Evolutionary conservation across 805 yeast species (phyloP), one percentile per base, ranked within the genome.

Genomic region (Diddensiella santjacobensis): DNA sequence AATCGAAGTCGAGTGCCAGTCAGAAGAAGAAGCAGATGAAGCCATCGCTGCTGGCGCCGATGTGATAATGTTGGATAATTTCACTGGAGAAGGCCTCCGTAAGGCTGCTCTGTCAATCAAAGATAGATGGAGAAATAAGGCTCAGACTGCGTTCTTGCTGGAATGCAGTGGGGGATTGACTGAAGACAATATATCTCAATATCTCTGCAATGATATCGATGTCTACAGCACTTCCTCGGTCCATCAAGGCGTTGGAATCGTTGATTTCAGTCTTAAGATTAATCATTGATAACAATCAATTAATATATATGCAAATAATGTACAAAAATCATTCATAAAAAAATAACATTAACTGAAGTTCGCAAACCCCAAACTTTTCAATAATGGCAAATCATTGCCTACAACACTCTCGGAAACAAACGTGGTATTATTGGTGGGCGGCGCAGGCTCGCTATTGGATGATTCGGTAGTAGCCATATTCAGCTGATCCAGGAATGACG

Each of bases 21-120:
- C 77, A 49, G 95, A 86, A 63, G 79, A 69, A 3, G 96, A 89
- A 60, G 98, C 98, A 1, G 73, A 77, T 54, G 97, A 91, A 64
- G 98, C 98, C 22, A 91, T 91, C 58, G 79, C 72, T 13, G 95
- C 97, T 1, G 97, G 98, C 10, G 97, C 97, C 0, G 98, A 90
- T 65, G 86, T 91, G 18, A 83, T 91, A 52, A 90, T 90, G 98
- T 75, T 90, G 61, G 98, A 90, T 62, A 90, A 90, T 65, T 91
- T 91, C 65, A 63, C 73, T 3, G 87, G 88, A 2, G 77, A 73
- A 0, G 84, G 74, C 15, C 71, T 90, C 50, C 80, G 77, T 52
- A 56, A 62, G 0, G 91, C 84, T 17, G 95, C 96, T 0, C 63
- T 62, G 23, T 74, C 67, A 53, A 69, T 90, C 52, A 88, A 83